Base-by-base conservation (phyloP, 257 asterid species). In the Nicotiana benthamiana region DNA sequence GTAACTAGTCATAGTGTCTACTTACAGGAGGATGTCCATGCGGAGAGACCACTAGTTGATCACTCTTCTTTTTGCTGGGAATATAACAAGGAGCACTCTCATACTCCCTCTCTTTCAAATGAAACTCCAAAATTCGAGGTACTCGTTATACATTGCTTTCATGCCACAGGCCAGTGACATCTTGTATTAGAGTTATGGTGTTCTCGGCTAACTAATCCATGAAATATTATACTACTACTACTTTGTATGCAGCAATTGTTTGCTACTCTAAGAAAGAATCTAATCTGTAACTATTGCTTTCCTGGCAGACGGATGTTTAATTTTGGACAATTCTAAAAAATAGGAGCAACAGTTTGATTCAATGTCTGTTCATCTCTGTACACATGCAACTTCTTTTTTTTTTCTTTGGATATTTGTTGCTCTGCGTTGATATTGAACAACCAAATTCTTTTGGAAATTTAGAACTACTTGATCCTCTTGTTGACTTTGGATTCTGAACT, bases 51-150 rank as follows among this genome's bases (percentile, higher is more conserved):
- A 20, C 60, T 79, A 48, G 76, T 57, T 26, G 64, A 66, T 46
- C 81, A 64, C 75, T 65, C 84, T 76, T 82, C 86, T n/a, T 27
- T 54, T 57, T 78, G 79, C 70, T 48, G 79, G 82, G 82, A 79
- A 34, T 67, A 80, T 36, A 79, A 66, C 60, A 82, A 81, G 76
- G 83, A 82, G 6, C 67, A 13, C 20, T 54, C 83, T 12, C 27
- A 36, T 40, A 26, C 82, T 57, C 65, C 86, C 48, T 32, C 34
- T 63, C 68, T 64, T 80, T 81, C 87, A 56, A 82, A 80, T 72
- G 81, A 43, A 54, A 65, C 63, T 34, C 36, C 79, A 52, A 34
- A 81, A n/a, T 81, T 89, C 40, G 79, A 83, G 89, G 90, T 86
- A 62, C 32, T 32, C 30, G 11, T 78, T 12, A 53, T 53, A 13